phyloP scores from a whole-genome alignment of 208 protist species.

The Acanthamoeba royreba region DNA sequence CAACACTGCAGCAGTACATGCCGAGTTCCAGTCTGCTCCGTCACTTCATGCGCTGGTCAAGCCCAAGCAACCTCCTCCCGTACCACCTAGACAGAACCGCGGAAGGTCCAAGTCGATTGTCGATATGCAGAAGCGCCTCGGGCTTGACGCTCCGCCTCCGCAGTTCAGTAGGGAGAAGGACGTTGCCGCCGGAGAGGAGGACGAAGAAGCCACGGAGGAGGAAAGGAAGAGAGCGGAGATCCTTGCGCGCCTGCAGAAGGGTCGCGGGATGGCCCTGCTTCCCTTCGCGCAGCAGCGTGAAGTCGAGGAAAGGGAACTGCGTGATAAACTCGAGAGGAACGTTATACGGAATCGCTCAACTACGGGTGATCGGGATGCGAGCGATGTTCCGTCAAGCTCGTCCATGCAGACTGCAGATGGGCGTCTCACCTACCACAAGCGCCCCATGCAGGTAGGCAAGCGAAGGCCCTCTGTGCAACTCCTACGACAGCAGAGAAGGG shows the following conservation, averaged over 20 bases:
- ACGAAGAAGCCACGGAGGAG: not conserved
- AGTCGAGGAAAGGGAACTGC: not conserved
- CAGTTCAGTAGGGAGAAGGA: not conserved
- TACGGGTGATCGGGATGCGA: not conserved
- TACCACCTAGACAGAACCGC: not conserved
- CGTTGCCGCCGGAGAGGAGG: not conserved
- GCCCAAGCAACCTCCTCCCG: not conserved
- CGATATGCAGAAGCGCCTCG: slow-evolving; percentile 6
- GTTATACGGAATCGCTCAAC: no score
- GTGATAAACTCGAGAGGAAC: not conserved
- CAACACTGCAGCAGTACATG: not conserved
- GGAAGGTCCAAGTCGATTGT: not conserved
- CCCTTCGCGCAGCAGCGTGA: not conserved
- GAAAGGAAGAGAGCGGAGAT: not conserved
- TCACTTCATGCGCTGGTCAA: not conserved
- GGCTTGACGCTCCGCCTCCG: not conserved
- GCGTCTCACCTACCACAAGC: slow-evolving; percentile 3
- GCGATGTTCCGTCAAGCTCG: not conserved
- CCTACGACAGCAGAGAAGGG: not conserved
- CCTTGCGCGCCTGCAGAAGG: not conserved
- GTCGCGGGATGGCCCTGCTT: not conserved
- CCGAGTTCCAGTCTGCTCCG: not conserved
- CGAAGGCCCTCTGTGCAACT: not conserved
- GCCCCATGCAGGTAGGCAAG: not conserved
- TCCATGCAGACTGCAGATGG: not conserved